These are phyloP conservation scores for Exophiala alcalophila DNA, from an alignment of 2,329 filamentous ascomycete species.

Conservation along the genomic window DNA sequence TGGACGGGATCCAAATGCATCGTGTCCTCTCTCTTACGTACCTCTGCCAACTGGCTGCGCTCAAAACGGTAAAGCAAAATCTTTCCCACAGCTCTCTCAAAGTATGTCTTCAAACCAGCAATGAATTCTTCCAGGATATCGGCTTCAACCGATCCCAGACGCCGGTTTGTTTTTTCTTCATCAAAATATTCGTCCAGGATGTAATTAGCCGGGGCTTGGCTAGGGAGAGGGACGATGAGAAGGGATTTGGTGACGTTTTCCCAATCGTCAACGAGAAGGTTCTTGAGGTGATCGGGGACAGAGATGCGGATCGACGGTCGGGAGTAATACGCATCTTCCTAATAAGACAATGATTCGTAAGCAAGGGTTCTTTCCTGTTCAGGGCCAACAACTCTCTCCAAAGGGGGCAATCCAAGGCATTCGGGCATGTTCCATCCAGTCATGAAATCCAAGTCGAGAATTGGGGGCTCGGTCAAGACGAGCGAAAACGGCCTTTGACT, in stretches of 20 bases:
- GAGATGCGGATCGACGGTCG: slow-evolving; percentile 82
- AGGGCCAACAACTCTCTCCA: slow-evolving; percentile 2
- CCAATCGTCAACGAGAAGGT: slow-evolving; percentile 94
- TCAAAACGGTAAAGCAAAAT: slow-evolving; percentile 94
- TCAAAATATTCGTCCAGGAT: slow-evolving; percentile 79
- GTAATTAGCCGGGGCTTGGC: slow-evolving; percentile 67
- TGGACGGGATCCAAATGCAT: no score
- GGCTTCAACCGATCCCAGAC: slow-evolving; percentile 64
- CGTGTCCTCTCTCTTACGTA: no score
- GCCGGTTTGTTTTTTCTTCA: slow-evolving; percentile 65
- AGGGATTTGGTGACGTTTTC: slow-evolving; percentile 96
- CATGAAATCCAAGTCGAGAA: no score
- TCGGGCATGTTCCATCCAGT: no score
- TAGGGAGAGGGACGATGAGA: slow-evolving; percentile 81
- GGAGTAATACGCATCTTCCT: slow-evolving; percentile 86
- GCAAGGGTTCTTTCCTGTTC: slow-evolving; percentile 5
- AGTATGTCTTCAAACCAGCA: slow-evolving; percentile 84
- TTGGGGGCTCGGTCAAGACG: not conserved
- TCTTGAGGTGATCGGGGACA: slow-evolving; percentile 86
- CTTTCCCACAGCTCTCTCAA: slow-evolving; percentile 82
- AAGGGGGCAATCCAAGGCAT: no score
- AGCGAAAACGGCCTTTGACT: not conserved
- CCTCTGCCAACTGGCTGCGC: slow-evolving; percentile 69
- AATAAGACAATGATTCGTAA: slow-evolving; percentile 22
- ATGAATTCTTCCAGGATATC: slow-evolving; percentile 90